Base-by-base conservation (phyloP, 1,284 basidiomycete genomes). In the Sporisorium scitamineum region DNA sequence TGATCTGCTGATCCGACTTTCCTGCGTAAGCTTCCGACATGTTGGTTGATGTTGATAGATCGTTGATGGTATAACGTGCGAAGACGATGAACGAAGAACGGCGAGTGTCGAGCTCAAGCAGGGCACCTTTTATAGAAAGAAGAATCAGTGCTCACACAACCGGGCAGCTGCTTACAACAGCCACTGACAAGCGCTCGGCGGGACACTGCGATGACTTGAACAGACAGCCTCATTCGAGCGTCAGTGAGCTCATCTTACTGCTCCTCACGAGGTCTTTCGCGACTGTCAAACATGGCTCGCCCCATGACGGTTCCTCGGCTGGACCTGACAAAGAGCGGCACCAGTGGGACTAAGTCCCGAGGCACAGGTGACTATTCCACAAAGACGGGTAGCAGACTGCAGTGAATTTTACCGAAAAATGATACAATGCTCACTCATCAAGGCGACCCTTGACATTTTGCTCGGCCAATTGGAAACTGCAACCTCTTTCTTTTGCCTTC, bases 1-100 rank as follows among this genome's bases (percentile, higher is more conserved):
- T 81, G 70, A 81, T 81, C 64, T 81, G 69, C 70, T 76, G 59
- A 62, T 81, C 69, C 14, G 69, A 67, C 71, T 77, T 81, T 58
- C 73, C 78, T 41, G 69, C 70, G 66, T 78, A 81, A 0, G 72
- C 80, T 61, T 79, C 78, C 22, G 80, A 81, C 78, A 80, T 81
- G 34, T 39, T 74, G 62, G 20, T 20, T 31, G 18, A 6, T 20
- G 26, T 14, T 18, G 29, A 20, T 22, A 9, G 55, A 50, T 53
- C 14, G 53, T 10, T 16, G 24, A 11, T 22, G 37, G 9, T 44
- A 14, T 37, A 29, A 11, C 2, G 37, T 26, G 55, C 29, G 18
- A 26, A 4, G 34, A 20, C 39, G n/a, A 22, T 39, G 22, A n/a
- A n/a, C n/a, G 18, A 39, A 11, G 24, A 22, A 5, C n/a, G n/a